phyloP scores from a whole-genome alignment of 495 filamentous ascomycete genomes.

The Hyaloscypha bicolor region DNA sequence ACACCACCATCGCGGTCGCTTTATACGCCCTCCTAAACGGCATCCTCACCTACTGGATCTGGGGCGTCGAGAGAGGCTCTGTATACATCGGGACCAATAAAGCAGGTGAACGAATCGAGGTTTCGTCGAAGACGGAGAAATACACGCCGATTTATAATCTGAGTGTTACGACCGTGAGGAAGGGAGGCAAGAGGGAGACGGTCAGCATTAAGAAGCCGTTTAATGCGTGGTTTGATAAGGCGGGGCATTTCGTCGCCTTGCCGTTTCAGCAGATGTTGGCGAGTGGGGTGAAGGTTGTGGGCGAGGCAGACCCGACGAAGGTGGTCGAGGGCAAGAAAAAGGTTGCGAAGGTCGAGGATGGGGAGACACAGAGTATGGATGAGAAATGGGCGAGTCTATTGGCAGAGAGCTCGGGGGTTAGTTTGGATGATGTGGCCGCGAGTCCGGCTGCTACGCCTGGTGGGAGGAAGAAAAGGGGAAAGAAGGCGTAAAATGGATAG shows the following conservation, averaged over 20 bases:
- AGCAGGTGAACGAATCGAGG: conserved; percentile 53
- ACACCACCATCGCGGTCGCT: conserved; percentile 74
- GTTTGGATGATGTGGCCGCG: conserved; percentile 2
- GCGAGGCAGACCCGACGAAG: conserved; percentile 65
- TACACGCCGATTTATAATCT: conserved; percentile 78
- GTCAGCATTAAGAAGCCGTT: conserved; percentile 68
- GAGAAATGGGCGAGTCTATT: conserved; percentile 33
- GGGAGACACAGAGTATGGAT: conserved; percentile 21
- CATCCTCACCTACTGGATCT: conserved; percentile 82
- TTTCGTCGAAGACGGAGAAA: conserved; percentile 71
- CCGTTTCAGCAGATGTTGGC: conserved; percentile 86
- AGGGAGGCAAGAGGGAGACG: conserved; percentile 21
- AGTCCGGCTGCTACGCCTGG: conserved; percentile 22
- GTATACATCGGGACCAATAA: conserved; percentile 71
- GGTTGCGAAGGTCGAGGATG: conserved; percentile 12
- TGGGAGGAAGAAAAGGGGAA: conserved; percentile 27
- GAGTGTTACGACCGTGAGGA: conserved; percentile 52
- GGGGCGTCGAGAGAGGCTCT: conserved; percentile 76
- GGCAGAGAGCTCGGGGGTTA: conserved; percentile 29
- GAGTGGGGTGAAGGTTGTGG: conserved; percentile 66
- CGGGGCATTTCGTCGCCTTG: conserved; percentile 78
- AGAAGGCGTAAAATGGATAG: conserved; percentile 24
- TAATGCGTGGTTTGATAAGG: conserved; percentile 81
- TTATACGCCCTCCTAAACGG: conserved; percentile 82
- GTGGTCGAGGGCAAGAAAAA: conserved; percentile 32